Conservation (phyloP, 257 asterid species). For the Solanum medicagineum region DNA sequence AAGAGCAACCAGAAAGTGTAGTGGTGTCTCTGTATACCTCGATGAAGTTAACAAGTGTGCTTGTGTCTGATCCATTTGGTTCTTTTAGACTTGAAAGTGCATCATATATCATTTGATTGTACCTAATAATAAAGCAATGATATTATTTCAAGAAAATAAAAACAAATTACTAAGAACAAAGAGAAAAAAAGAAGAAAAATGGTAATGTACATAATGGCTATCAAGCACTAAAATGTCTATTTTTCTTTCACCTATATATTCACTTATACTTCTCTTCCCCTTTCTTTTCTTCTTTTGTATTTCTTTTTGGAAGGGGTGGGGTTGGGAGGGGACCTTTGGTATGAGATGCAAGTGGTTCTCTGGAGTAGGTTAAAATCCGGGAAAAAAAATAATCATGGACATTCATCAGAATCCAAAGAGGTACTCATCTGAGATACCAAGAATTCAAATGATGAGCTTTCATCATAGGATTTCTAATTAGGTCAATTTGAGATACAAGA, state of each 20-base stretch:
- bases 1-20: not conserved
- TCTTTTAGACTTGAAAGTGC: constrained; percentile 60
- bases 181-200: not conserved
- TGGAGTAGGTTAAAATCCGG: not conserved
- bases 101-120: constrained; percentile 55
- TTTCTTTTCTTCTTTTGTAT: not conserved
- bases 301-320: not conserved
- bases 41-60: constrained; percentile 49
- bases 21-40: constrained; percentile 32
- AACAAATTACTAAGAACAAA: not conserved
- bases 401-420: not conserved
- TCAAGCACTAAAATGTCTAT: not conserved
- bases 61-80: constrained; percentile 60
- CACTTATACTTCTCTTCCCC: not conserved
- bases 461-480: not conserved
- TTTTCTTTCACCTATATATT: not conserved
- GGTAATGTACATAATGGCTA: not conserved
- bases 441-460: not conserved
- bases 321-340: not conserved
- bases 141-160: not conserved
- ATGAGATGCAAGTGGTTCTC: not conserved
- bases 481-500: not conserved
- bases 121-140: constrained; percentile 29
- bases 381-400: not conserved
- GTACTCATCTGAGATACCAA: not conserved